Evolutionary conservation across 106 monocot genomes (phyloP).

Genomic region (Allium cepa): DNA sequence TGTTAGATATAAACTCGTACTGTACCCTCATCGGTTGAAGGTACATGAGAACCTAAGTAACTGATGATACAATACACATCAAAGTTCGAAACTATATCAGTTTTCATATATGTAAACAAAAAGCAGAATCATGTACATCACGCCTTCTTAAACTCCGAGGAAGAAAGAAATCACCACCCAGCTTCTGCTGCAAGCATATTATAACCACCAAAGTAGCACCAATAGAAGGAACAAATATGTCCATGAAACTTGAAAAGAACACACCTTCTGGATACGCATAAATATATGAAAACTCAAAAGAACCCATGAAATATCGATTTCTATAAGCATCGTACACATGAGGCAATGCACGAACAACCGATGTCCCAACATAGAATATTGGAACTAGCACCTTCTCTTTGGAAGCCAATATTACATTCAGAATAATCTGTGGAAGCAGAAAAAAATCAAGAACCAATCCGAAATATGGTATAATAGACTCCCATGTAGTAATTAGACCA

Average conservation of each 20-base stretch:
- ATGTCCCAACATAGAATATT: conserved; percentile 58
- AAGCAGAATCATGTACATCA: conserved; percentile 1
- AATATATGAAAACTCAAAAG: conserved; percentile 30
- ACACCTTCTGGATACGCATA: conserved; percentile 39
- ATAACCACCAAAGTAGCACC: conserved; percentile 31
- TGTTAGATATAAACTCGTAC: too few species aligned
- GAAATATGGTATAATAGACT: conserved; percentile 37
- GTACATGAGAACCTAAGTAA: too few species aligned
- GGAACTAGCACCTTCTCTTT: conserved; percentile 43
- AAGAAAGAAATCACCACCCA: conserved; percentile 47
- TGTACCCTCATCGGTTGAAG: too few species aligned
- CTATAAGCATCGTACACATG: conserved; percentile 71
- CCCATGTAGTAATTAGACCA: conserved; percentile 28
- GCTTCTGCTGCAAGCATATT: conserved; percentile 56
- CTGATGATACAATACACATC: too few species aligned
- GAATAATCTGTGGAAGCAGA: conserved; percentile 23
- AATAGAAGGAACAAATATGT: conserved; percentile 51
- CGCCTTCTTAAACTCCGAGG: conserved; percentile 22
- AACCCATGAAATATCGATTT: conserved; percentile 20
- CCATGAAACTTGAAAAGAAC: conserved; percentile 40
- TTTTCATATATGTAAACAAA: too few species aligned
- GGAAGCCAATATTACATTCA: conserved; percentile 38
- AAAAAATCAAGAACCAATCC: conserved; percentile 34
- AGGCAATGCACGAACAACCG: conserved; percentile 48
- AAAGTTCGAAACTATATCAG: too few species aligned